Evolutionary conservation across 2,329 filamentous ascomycete genomes (phyloP), one percentile per base, ranked within the genome.

Genomic region (Nigrograna mackinnonii): DNA sequence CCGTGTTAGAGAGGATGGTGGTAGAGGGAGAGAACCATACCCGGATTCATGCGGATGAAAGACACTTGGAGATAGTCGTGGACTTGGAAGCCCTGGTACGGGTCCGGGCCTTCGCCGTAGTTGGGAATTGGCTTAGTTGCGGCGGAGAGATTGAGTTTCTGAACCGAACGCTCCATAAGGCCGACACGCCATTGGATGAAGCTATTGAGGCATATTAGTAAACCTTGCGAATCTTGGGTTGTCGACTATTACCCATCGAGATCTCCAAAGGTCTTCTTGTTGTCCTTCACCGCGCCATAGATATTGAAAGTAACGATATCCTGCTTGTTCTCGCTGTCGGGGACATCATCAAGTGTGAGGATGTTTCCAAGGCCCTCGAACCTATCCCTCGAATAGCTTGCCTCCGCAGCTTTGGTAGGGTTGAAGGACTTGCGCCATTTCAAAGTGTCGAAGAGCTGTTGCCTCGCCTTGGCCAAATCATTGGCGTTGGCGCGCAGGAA

Each of bases 51-150:
- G 46, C 89, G 85, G 55, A 96, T 78, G 78, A 96, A 96, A 61
- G 85, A 89, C 64, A 95, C 85, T 49, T 84, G 85, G 57, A 88
- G 82, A 77, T 96, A 96, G 75, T 97, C 92, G 72, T 97, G 92
- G 20, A 96, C 84, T 71, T 96, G 91, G 58, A 89, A 80, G 75
- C 95, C 91, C 70, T 92, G 89, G 73, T 96, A 95, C 1, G 87
- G 89, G 62, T 96, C 92, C 7, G 77, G 72, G 13, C 79, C 79
- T 24, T 75, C 59, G 53, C 81, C 74, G 49, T 83, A 85, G 43
- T 89, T 85, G 2, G 86, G 84, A 58, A 91, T 89, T 31, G 82
- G 79, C 52, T 78, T 73, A 6, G 83, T 90, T 38, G 89, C 88
- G 19, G 80, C 76, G 16, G 78, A 65, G 49, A 96, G 79, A 50